These are phyloP conservation scores for Apiotrichum akiyoshidainum DNA, from an alignment of 1,284 basidiomycete species.

Conservation along the genomic window DNA sequence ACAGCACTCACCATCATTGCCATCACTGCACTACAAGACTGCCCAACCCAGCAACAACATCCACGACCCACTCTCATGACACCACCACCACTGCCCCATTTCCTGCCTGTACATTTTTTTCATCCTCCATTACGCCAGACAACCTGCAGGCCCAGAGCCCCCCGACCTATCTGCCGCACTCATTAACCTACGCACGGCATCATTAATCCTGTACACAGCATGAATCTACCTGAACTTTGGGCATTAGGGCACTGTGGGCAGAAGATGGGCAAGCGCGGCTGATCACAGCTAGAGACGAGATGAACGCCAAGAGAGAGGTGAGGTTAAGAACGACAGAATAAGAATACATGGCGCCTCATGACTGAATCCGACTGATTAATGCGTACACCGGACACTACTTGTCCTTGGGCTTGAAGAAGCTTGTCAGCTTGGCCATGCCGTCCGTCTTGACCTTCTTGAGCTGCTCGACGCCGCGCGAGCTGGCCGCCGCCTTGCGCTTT, in stretches of 20 bases:
- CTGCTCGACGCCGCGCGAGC: constrained; percentile 37
- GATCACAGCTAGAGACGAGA: too few species aligned
- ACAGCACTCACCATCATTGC: not conserved
- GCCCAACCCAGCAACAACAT: not conserved
- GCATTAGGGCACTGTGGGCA: too few species aligned
- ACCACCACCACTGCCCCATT: not conserved
- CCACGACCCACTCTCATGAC: not conserved
- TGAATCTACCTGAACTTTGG: too few species aligned
- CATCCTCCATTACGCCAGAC: not conserved
- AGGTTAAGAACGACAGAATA: too few species aligned
- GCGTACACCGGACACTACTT: not conserved
- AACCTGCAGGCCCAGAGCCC: not conserved
- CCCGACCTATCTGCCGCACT: not conserved
- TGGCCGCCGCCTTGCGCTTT: constrained; percentile 28
- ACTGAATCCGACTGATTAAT: too few species aligned
- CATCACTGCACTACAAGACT: not conserved
- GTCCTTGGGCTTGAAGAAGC: constrained; percentile 47
- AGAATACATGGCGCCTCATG: too few species aligned
- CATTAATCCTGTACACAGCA: too few species aligned
- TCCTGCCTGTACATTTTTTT: not conserved
- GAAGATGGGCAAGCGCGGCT: too few species aligned
- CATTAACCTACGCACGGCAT: too few species aligned
- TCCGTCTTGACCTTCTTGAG: constrained; percentile 48
- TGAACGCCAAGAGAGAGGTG: too few species aligned
- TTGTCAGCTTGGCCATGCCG: constrained; percentile 46